A percentile compares a stretch with the other conserved stretches of the same genome.
These are phyloP conservation scores for Neonectria coccinea DNA, from an alignment of 2,329 filamentous ascomycete genomes.

Conservation along the genomic window DNA sequence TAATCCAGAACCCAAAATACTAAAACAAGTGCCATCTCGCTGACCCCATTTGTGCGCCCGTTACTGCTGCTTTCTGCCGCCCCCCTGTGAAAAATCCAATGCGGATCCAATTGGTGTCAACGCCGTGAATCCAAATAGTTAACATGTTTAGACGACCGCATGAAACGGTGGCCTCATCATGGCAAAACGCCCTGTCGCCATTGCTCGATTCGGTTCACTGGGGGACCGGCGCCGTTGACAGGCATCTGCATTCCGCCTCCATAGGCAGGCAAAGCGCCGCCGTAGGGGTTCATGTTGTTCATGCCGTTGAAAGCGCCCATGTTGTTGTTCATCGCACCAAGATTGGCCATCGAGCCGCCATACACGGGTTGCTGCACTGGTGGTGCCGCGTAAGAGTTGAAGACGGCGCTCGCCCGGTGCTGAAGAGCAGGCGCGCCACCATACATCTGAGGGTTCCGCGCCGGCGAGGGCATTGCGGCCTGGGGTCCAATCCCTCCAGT, in stretches of 20 bases:
- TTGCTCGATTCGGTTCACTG: slow-evolving; percentile 55
- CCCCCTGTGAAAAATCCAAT: slow-evolving; percentile 21
- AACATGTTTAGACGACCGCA: background rate
- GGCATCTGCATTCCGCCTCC: slow-evolving; percentile 48
- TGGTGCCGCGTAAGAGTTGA: slow-evolving; percentile 48
- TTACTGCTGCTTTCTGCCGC: slow-evolving; percentile 15
- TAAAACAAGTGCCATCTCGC: slow-evolving; percentile 18
- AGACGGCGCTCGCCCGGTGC: slow-evolving; percentile 48
- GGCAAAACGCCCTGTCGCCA: slow-evolving; percentile 58
- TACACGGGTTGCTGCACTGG: slow-evolving; percentile 42
- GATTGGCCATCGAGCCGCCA: slow-evolving; percentile 41
- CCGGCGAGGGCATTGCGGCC: slow-evolving; percentile 44
- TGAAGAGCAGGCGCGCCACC: slow-evolving; percentile 36
- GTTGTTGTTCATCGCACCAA: slow-evolving; percentile 37
- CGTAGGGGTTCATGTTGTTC: slow-evolving; percentile 38
- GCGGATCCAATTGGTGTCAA: slow-evolving; percentile 7
- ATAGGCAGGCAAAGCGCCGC: slow-evolving; percentile 44
- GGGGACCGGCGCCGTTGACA: slow-evolving; percentile 36
- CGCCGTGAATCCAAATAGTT: slow-evolving; percentile 1
- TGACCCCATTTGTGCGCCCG: slow-evolving; percentile 24
- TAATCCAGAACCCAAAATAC: slow-evolving; percentile 25
- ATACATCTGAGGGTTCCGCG: slow-evolving; percentile 44
- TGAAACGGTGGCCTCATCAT: slow-evolving; percentile 32
- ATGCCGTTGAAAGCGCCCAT: slow-evolving; percentile 40
- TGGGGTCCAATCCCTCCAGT: slow-evolving; percentile 53